Evolutionary conservation across 345 rosid genomes (phyloP).

Genomic region (Populus pruinosa): DNA sequence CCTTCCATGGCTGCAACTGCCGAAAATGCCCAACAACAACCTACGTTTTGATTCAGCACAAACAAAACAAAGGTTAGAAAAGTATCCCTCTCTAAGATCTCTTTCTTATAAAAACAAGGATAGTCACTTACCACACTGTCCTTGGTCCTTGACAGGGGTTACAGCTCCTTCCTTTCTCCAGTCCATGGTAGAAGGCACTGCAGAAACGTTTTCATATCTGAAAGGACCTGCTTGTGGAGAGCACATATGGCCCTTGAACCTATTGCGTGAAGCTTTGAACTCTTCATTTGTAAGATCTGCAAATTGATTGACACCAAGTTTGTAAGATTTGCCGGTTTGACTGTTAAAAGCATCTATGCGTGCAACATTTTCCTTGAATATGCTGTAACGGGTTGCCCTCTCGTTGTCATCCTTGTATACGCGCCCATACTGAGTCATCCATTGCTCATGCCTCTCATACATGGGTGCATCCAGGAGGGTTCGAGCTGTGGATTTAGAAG

Average conservation of each 20-base stretch:
- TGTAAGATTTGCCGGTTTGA: neutral
- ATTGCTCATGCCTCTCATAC: too few relatives aligned
- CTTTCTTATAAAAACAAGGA: neutral
- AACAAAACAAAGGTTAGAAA: too few relatives aligned
- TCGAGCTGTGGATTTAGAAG: too few relatives aligned
- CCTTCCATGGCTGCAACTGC: constrained; percentile 54
- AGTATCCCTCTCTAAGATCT: too few relatives aligned
- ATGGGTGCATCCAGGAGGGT: too few relatives aligned
- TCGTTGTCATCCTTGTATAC: constrained; percentile 12
- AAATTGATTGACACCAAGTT: constrained; percentile 3
- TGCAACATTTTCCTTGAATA: constrained; percentile 7
- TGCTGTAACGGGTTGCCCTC: constrained; percentile 4
- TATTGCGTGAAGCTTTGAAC: constrained; percentile 2
- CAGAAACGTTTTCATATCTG: constrained; percentile 1
- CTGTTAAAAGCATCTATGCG: constrained; percentile 2
- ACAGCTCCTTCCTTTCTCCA: constrained; percentile 22
- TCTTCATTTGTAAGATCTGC: constrained; percentile 17
- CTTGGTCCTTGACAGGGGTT: constrained; percentile 12
- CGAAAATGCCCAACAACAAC: constrained; percentile 53
- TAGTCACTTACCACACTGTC: constrained; percentile 1
- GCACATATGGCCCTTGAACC: constrained; percentile 12
- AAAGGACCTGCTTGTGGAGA: constrained; percentile 1
- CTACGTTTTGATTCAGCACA: constrained; percentile 1
- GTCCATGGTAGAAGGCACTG: constrained; percentile 3
- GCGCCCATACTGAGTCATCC: constrained; percentile 5